phyloP scores from a whole-genome alignment of 129 eudicot species.

The Chrysanthemum seticuspe region DNA sequence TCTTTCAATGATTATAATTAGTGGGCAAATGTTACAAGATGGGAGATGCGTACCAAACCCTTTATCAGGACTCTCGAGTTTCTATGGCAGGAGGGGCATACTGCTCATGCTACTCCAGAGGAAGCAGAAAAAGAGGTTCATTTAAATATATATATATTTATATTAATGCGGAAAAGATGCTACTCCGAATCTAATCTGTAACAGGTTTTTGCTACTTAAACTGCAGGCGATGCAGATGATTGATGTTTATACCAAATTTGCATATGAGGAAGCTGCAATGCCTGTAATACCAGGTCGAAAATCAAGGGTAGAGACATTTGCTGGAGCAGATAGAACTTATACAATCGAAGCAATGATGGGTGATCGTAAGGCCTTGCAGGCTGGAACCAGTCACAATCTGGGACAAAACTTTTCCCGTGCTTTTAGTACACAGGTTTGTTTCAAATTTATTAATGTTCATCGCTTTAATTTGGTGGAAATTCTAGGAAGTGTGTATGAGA shows the following conservation, averaged over 20 bases:
- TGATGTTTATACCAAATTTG: slow-evolving; percentile 79
- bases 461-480: background rate
- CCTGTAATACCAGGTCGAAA: slow-evolving; percentile 97
- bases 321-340: slow-evolving; percentile 93
- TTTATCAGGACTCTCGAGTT: slow-evolving; percentile 94
- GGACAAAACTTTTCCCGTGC: slow-evolving; percentile 99
- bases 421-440: slow-evolving; percentile 75
- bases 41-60: slow-evolving; percentile 99
- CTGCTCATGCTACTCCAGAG: slow-evolving; percentile 89
- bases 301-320: slow-evolving; percentile 94
- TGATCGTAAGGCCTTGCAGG: slow-evolving; percentile 94
- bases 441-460: background rate
- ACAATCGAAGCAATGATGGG: slow-evolving; percentile 99
- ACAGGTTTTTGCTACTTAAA: slow-evolving; percentile 32
- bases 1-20: slow-evolving; percentile 21
- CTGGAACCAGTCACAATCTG: slow-evolving; percentile 98
- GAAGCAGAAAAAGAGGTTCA: slow-evolving; percentile 94
- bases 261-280: slow-evolving; percentile 94
- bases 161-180: slow-evolving; percentile 3
- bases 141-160: background rate
- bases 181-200: slow-evolving; percentile 14
- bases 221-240: slow-evolving; percentile 97
- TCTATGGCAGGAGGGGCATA: slow-evolving; percentile 99
- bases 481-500: background rate
- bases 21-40: slow-evolving; percentile 99